Percentiles rank a stretch among this genome's conserved stretches.
phyloP scores from a whole-genome alignment of 108 stramenopile genomes.

The Pseudonitzschia multiseries region DNA sequence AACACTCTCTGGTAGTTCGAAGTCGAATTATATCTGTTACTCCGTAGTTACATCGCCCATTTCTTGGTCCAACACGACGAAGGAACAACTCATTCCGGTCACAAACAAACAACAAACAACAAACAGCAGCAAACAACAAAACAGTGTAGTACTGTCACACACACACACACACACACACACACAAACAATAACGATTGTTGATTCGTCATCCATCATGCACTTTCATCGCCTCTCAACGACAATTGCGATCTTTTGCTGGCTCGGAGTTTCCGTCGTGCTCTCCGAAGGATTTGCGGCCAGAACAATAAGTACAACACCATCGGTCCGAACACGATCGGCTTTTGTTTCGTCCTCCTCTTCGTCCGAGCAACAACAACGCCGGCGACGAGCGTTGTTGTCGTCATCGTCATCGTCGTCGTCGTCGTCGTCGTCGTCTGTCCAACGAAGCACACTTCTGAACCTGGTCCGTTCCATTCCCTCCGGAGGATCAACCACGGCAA shows the following conservation, averaged over 20 bases:
- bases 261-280: conserved; percentile 15
- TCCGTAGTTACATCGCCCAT: too few relatives aligned
- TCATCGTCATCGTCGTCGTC: neutral
- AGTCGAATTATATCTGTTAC: too few relatives aligned
- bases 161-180: too few relatives aligned
- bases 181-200: too few relatives aligned
- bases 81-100: too few relatives aligned
- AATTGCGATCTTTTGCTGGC: neutral
- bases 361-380: too few relatives aligned
- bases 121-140: too few relatives aligned
- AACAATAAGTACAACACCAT: neutral
- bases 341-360: conserved; percentile 1
- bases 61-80: too few relatives aligned
- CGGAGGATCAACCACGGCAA: neutral
- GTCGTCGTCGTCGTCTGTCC: neutral
- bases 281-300: conserved; percentile 10
- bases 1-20: too few relatives aligned
- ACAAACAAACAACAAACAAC: too few relatives aligned
- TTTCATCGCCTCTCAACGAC: neutral
- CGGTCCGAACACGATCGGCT: too few relatives aligned
- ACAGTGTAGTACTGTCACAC: too few relatives aligned
- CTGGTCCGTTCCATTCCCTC: neutral
- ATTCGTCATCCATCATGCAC: neutral
- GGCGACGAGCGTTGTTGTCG: neutral
- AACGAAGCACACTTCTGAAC: neutral